Evolutionary conservation across 73 alveolate species (phyloP).

Genomic region (Paramecium primaurelia): DNA sequence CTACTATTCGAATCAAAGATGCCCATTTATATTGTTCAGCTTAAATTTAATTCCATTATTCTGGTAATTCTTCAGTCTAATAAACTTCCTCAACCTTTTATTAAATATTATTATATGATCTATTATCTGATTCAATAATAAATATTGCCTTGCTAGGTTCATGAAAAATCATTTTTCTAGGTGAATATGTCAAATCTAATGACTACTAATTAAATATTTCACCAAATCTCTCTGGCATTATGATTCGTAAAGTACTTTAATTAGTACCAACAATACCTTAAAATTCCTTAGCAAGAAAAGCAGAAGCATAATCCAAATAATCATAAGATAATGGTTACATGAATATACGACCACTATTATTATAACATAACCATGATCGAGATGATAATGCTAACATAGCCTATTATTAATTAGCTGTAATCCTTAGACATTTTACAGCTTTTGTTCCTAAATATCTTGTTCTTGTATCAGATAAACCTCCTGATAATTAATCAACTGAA

Average conservation of each 20-base stretch:
- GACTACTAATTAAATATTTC: constrained; percentile 82
- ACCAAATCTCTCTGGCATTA: constrained; percentile 84
- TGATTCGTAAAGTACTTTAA: constrained; percentile 79
- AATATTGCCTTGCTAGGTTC: constrained; percentile 80
- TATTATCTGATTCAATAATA: constrained; percentile 89
- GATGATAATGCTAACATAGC: constrained; percentile 93
- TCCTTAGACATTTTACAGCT: constrained; percentile 76
- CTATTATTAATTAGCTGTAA: constrained; percentile 64
- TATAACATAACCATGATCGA: constrained; percentile 92
- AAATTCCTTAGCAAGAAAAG: constrained; percentile 70
- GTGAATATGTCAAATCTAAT: constrained; percentile 86
- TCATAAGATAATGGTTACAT: constrained; percentile 86
- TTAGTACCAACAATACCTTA: constrained; percentile 84
- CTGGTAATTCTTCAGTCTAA: constrained; percentile 50
- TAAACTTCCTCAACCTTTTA: constrained; percentile 48
- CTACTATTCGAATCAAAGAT: constrained; percentile 87
- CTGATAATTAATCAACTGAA: constrained; percentile 93
- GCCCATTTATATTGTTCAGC: constrained; percentile 90
- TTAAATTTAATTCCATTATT: constrained; percentile 70
- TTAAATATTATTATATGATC: constrained; percentile 62
- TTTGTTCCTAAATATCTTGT: constrained; percentile 88
- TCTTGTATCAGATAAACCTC: constrained; percentile 93
- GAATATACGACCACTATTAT: constrained; percentile 73
- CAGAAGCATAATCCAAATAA: constrained; percentile 76
- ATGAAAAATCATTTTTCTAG: constrained; percentile 84